Base-by-base conservation (phyloP, 2,329 filamentous ascomycete species). In the Penicillium thymicola region DNA sequence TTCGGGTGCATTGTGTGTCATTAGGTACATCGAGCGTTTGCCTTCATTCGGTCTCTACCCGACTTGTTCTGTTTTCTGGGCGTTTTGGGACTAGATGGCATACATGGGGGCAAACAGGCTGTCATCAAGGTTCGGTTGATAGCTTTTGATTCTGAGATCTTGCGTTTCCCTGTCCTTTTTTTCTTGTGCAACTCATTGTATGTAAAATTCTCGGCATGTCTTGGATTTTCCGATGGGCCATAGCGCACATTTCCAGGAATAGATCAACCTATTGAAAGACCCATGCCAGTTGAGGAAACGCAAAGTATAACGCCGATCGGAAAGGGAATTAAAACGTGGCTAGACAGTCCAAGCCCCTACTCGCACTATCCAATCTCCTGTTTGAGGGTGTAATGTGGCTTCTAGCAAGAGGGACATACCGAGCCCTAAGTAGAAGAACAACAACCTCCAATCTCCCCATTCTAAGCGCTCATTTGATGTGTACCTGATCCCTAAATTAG, bases 341-440 rank as follows among this genome's bases (percentile, higher is more conserved):
- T 43, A 51, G 40, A 44, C n/a, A 44, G 27, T 5, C 53, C 27
- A 34, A 32, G 14, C 8, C 13, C 27, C 13, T 18, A 13, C 6
- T 34, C 43, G 16, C 43, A n/a, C 28, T 44, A 41, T 23, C 23
- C 9, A n/a, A 27, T 38, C 21, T 7, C n/a, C 28, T 23, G 34
- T 38, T 18, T 37, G 11, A 44, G 27, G 18, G 42, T 23, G 43
- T 2, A 45, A 43, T 43, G 13, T 18, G 10, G 25, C 25, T 3
- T 43, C 23, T 27, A 40, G 10, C 6, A 32, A 43, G 25, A 9
- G 30, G 14, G 30, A 28, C n/a, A 43, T 36, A 21, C 21, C 40
- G 41, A 54, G 45, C 38, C 52, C 45, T 50, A 43, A 49, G 23
- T 43, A 37, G 38, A 50, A 43, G 34, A 32, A 44, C 23, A 36